Evolutionary conservation across 2,329 filamentous ascomycete genomes (phyloP), one percentile per base, ranked within the genome.

Genomic region (Cladosporium halotolerans): DNA sequence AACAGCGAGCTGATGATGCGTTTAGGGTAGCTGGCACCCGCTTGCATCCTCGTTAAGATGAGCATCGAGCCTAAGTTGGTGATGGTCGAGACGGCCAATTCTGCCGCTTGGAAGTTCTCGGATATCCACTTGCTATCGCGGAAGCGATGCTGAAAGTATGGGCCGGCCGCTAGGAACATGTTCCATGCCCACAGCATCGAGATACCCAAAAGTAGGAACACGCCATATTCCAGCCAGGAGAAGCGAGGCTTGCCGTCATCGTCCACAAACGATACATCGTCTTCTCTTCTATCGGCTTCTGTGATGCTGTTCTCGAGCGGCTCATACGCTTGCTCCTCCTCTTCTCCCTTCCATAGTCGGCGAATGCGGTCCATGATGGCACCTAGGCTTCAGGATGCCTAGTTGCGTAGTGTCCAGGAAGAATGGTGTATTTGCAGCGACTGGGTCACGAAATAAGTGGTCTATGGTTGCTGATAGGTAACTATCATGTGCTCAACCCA

Each of bases 141-240:
- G 70, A 97, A 95, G 61, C 92, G 89, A 46, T 77, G 78, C 65
- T 91, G 84, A 73, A 97, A 96, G 76, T 97, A 97, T 4, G 92
- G 89, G 1, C 89, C 89, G 8, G 92, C 90, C 43, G 93, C 92
- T 62, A 97, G 82, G 70, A 97, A 96, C 92, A 96, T 96, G 75
- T 97, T 97, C 92, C 92, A 97, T 52, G 92, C 90, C 92, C 92
- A 97, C 42, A 97, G 79, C 93, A 97, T 97, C 49, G 91, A 88
- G 53, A 96, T 79, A 47, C 93, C 93, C 23, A 97, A 76, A 47
- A 96, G 74, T 53, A 86, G 76, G 70, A 97, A 97, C 66, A 96
- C 85, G 62, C 73, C 75, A 72, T 97, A 99, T 68, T 95, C 88
- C 34, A 88, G 66, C 83, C 87, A 90, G 57, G 89, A 95, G 73